phyloP scores from a whole-genome alignment of 345 rosid genomes.

The Nephelium lappaceum region DNA sequence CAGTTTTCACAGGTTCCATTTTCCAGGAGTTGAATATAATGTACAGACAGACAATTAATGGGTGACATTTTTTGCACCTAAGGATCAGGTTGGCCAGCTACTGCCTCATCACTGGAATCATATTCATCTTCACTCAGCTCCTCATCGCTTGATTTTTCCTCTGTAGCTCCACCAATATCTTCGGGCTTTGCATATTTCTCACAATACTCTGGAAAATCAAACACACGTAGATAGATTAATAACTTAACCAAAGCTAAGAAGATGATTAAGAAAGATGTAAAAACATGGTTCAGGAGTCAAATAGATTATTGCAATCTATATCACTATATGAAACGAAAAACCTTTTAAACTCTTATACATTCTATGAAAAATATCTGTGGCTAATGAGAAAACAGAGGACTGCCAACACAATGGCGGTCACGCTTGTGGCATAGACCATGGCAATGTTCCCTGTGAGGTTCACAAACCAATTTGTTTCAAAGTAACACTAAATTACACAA shows the following conservation, averaged over 20 bases:
- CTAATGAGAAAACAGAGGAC: background rate
- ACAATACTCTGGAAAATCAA: slow-evolving; percentile 56
- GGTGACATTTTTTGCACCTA: slow-evolving; percentile 24
- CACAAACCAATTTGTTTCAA: background rate
- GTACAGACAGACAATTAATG: slow-evolving; percentile 43
- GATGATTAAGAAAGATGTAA: background rate
- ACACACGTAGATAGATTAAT: background rate
- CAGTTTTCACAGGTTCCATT: slow-evolving; percentile 23
- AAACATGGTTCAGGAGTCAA: background rate
- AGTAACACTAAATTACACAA: background rate
- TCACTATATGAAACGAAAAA: background rate
- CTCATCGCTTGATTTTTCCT: slow-evolving; percentile 82
- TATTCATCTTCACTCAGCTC: slow-evolving; percentile 86
- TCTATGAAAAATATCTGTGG: background rate
- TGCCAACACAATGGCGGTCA: background rate
- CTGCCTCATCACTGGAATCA: slow-evolving; percentile 64
- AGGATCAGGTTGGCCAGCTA: slow-evolving; percentile 90
- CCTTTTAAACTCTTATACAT: background rate
- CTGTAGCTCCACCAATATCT: slow-evolving; percentile 51
- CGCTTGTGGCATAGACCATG: background rate
- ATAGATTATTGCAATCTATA: background rate
- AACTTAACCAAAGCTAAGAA: background rate
- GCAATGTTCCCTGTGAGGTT: background rate
- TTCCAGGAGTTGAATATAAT: slow-evolving; percentile 44
- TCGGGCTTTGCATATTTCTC: slow-evolving; percentile 91